Evolutionary conservation across 1,284 basidiomycete species (phyloP).

Genomic region (Tilletiopsis washingtonensis): DNA sequence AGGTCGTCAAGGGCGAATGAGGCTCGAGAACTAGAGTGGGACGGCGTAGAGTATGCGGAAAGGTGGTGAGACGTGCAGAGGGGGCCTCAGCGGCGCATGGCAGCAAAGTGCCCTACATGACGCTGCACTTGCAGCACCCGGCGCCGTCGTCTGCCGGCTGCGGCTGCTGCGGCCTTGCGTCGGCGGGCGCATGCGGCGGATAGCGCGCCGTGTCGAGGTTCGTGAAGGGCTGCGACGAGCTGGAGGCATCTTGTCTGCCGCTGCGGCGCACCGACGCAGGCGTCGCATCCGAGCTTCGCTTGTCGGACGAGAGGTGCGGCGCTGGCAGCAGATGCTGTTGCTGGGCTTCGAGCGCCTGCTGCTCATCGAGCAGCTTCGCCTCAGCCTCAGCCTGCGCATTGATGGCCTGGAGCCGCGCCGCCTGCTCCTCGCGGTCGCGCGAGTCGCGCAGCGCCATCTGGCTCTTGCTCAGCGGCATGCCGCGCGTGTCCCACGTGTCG

Average conservation of each 20-base stretch:
- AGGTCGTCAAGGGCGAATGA: no score
- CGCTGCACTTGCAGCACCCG: constrained; percentile 18
- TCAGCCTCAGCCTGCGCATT: not conserved
- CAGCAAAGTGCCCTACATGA: no score
- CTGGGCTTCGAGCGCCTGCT: not conserved
- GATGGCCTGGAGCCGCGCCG: constrained; percentile 3
- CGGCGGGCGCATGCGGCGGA: not conserved
- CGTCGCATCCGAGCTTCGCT: not conserved
- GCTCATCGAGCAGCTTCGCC: no score
- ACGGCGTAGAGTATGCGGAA: no score
- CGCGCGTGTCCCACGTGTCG: constrained; percentile 35
- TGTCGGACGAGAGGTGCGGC: not conserved
- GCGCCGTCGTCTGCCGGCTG: constrained; percentile 4
- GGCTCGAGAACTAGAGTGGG: no score
- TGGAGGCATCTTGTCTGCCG: not conserved
- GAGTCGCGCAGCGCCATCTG: constrained; percentile 8
- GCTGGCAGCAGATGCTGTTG: not conserved
- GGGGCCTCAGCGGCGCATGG: no score
- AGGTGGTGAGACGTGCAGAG: no score
- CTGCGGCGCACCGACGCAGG: not conserved
- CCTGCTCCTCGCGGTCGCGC: constrained; percentile 2
- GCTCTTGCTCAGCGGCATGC: constrained; percentile 23
- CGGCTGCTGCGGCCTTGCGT: not conserved
- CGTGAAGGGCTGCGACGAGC: not conserved
- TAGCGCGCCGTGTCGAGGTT: no score